Base-by-base conservation (phyloP, 306 rosid genomes). In the Glycine latifolia region DNA sequence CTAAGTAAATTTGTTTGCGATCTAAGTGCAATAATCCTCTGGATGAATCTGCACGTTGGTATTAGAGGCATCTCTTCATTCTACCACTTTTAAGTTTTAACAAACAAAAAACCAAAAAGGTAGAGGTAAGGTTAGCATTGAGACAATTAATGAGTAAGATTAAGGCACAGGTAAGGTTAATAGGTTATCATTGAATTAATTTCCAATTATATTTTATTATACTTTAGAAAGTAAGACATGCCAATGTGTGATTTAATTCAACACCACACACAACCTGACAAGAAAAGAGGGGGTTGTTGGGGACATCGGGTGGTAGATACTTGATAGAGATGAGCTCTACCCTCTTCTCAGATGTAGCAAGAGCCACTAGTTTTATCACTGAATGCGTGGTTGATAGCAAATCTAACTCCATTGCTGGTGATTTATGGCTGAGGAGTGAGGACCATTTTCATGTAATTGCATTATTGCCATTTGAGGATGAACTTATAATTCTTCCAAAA, bases 241-340 rank as follows among this genome's bases (percentile, higher is more conserved):
- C 7, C 3, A 50, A 77, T 39, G 52, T 53, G 56, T 66, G 86
- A 83, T 83, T 83, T 73, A 79, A 83, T 78, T 17, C 6, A 72
- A 71, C 15, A 73, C 74, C 83, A 73, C 55, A 78, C 71, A 73
- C 41, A 66, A 79, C 0, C 11, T 66, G 46, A 56, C 81, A 56
- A 79, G 35, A 79, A 79, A 56, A 5, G 61, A 79, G 48, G 46
- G 67, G 78, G 81, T 58, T 2, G 55, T 63, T 77, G 68, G 76
- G 76, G 56, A 16, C 31, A 61, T 63, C 5, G 75, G 77, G 84
- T 79, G 68, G 87, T 49, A 74, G 84, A 41, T 46, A 55, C 2
- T 4, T 50, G 15, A 54, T 17, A 55, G 6, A 35, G 50, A 41
- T 13, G 10, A 66, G 20, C 2, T 8, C 71, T 37, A 66, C 26